Base-by-base conservation (phyloP, 2,329 filamentous ascomycete genomes). In the Raffaelea deltoideospora region DNA sequence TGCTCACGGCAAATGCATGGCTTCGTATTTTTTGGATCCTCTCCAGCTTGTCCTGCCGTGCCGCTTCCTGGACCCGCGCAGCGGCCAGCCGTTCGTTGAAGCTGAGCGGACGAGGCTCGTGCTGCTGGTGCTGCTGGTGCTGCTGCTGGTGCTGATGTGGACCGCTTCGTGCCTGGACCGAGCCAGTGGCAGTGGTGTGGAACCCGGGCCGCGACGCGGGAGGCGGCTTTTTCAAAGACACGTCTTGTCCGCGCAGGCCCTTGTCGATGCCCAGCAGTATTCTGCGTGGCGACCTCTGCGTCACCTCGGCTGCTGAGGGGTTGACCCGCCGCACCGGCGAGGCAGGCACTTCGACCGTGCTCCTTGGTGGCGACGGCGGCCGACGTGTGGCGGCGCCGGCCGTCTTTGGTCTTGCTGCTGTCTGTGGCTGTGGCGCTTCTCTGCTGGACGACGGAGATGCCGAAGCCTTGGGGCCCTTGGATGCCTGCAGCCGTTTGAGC, bases 1-100 rank as follows among this genome's bases (percentile, higher is more conserved):
- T 60, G 18, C 64, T 63, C 18, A 79, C 65, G 15, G 61, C 61
- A 47, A 80, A 81, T 0, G 69, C 62, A 35, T 58, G 65, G 33
- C 63, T 70, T 41, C 76, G 63, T 30, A 63, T 52, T 41, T 64
- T 62, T 37, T 65, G 62, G 26, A 76, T 67, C 40, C 64, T 61
- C 36, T 66, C 58, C 31, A 66, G 61, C 33, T 59, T 63, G 40
- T 76, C 67, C 27, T 60, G 55, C 21, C 64, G 63, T 13, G 56
- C 58, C 2, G 52, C 54, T 40, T 79, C 75, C 30, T 76, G 64
- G 2, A 53, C 59, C 43, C 75, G 72, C 27, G 76, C 78, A 34
- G 82, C 75, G 1, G 82, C 78, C 42, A 98, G 71, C 33, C 87
- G 69, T 55, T 96, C 86, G 51, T 82, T 94, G 56, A 96, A 98